Evolutionary conservation across 1,139 yeast genomes (phyloP), one percentile per base, ranked within the genome.

Genomic region (Geotrichum reessii): DNA sequence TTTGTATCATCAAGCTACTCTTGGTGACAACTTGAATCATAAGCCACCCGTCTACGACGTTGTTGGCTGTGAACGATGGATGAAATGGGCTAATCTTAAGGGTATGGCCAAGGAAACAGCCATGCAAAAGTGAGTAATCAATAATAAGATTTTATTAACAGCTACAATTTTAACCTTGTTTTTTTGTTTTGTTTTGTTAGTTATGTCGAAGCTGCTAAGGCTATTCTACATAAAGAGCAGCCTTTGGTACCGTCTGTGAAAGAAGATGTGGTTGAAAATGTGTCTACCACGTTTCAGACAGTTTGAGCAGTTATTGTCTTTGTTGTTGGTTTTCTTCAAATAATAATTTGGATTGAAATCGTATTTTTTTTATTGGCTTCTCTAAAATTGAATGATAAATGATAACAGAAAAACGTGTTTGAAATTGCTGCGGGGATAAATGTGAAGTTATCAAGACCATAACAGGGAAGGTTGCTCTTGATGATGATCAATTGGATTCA

Each of bases 61-160:
- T 17, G 9, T 31, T 19, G 56, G 56, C 24, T 31, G 28, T 17
- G 52, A 47, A 24, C 31, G 40, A 46, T 53, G 56, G 56, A 46
- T 9, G 2, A 47, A 50, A 2, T 53, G 56, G 56, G 47, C n/a
- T 9, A 46, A 17, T 24, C 56, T 53, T 2, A 46, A 27, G 17
- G 52, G 40, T 46, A 47, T 53, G 51, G 12, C 51, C 37, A 47
- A 47, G 27, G 51, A 47, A 3, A 46, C 21, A 14, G 56, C 56
- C 11, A 50, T 47, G 46, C 8, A 33, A 2, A 47, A 22, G 51
- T 53, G 47, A 14, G 47, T 53, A 4, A n/a, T 37, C n/a, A 37
- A 1, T 37, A 7, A 14, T 31, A 2, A 37, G 6, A 27, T 14
- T 19, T 31, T 19, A 24, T 19, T 3, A 22, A n/a, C n/a, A n/a